phyloP scores from a whole-genome alignment of 1,284 basidiomycete genomes.

The Melampsora abietis-canadensis region DNA sequence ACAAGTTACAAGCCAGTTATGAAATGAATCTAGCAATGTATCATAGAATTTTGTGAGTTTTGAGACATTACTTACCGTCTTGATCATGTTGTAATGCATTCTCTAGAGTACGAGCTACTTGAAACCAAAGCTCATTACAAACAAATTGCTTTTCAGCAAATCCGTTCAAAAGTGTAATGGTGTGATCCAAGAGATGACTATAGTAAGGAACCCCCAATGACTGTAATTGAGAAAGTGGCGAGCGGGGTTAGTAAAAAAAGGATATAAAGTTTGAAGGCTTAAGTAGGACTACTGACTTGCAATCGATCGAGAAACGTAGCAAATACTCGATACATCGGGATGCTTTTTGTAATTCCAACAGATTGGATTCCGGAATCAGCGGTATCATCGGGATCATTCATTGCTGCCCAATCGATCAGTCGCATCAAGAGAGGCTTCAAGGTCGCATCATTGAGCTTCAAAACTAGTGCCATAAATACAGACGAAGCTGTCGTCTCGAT shows the following conservation, averaged over 20 bases:
- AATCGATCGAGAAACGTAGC: conserved; percentile 22
- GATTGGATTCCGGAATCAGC: conserved; percentile 55
- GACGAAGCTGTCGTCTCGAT: conserved; percentile 59
- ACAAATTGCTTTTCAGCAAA: conserved; percentile 24
- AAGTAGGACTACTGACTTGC: conserved; percentile 16
- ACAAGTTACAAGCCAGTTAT: neutral
- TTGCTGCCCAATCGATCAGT: conserved; percentile 91
- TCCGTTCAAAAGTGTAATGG: conserved; percentile 47
- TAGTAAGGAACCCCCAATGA: conserved; percentile 48
- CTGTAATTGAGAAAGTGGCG: neutral
- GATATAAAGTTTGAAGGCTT: neutral
- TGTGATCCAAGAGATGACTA: conserved; percentile 50
- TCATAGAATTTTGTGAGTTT: neutral
- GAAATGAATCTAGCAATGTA: neutral
- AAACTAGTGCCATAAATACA: conserved; percentile 81
- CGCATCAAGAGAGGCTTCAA: conserved; percentile 91
- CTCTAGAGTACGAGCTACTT: conserved; percentile 20
- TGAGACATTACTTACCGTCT: conserved; percentile 13
- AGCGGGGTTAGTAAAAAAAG: no score
- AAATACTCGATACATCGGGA: conserved; percentile 36
- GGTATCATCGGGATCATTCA: conserved; percentile 59
- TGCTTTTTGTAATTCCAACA: conserved; percentile 31
- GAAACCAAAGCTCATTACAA: conserved; percentile 34
- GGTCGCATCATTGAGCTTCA: conserved; percentile 86
- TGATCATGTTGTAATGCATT: conserved; percentile 26